Evolutionary conservation across 352 stramenopile genomes (phyloP).

Genomic region (Aphanomyces cochlioides): DNA sequence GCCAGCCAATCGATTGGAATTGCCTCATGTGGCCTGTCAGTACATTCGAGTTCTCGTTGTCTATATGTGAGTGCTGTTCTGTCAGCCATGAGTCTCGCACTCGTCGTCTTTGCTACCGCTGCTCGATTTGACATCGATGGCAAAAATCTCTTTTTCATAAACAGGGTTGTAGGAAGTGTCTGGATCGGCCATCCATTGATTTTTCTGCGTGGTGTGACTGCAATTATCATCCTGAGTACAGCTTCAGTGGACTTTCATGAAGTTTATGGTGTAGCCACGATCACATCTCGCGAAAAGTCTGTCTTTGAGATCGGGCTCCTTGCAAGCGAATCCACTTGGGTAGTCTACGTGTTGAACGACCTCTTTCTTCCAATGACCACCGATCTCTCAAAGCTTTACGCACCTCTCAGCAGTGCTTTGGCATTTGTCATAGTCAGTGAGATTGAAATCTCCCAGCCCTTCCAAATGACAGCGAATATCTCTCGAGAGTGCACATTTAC

Average conservation of each 20-base stretch:
- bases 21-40: neutral
- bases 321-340: slow-evolving; percentile 16
- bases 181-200: slow-evolving; percentile 25
- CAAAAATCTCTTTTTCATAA: slow-evolving; percentile 12
- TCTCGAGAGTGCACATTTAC: neutral
- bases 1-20: neutral
- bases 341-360: slow-evolving; percentile 13
- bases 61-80: neutral
- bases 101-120: neutral
- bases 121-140: neutral
- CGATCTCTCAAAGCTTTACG: neutral
- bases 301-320: neutral
- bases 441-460: neutral
- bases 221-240: slow-evolving; percentile 9
- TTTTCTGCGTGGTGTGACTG: slow-evolving; percentile 16
- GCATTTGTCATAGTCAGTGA: neutral
- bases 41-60: slow-evolving; percentile 2
- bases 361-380: neutral
- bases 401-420: neutral
- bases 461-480: neutral
- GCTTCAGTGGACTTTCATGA: neutral
- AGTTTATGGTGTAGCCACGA: neutral
- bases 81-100: neutral
- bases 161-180: slow-evolving; percentile 9
- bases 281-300: neutral